Base-by-base conservation (phyloP, 1,284 basidiomycete species). In the Omphalotus olearius region DNA sequence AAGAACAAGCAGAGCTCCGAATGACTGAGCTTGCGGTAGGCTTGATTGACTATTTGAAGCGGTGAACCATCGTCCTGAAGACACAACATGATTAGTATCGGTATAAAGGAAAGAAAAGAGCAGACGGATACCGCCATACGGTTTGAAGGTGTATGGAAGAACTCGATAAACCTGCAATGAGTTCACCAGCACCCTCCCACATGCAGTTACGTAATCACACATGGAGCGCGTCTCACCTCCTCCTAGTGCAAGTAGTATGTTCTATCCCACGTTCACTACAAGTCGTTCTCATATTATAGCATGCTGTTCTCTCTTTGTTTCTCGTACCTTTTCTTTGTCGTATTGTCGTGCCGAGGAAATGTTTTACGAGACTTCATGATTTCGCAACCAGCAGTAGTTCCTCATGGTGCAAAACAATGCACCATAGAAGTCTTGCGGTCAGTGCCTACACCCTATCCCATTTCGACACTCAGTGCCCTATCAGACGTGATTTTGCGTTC, bases 1-100 rank as follows among this genome's bases (percentile, higher is more conserved):
- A 86, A 80, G 64, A 91, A 91, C 53, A 91, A 75, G 35, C 82
- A 66, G 54, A 90, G 78, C 59, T 91, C 85, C 37, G 80, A 71
- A 62, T 75, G 79, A 20, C 74, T 74, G 57, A 91, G 72, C 56
- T 79, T 79, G 58, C 75, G 69, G 65, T 91, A 91, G n/a, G 86
- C 88, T 61, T 75, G 73, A 57, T 75, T 71, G 52, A 85, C 76
- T 63, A 80, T 67, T 45, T 74, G 71, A 53, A 75, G 61, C 39
- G 73, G 68, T 40, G 72, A 64, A 20, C 60, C 56, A 60, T 66
- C 64, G 55, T 66, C 62, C 70, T 74, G 55, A 14, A 33, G 23
- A 25, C 9, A 44, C 40, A 51, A 53, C 35, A 52, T 20, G 17
- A 33, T 51, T 17, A 58, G 44, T 52, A 35, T 30, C 36, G 28